phyloP scores from a whole-genome alignment of 2,329 filamentous ascomycete species.

The Gnomoniopsis sp. region DNA sequence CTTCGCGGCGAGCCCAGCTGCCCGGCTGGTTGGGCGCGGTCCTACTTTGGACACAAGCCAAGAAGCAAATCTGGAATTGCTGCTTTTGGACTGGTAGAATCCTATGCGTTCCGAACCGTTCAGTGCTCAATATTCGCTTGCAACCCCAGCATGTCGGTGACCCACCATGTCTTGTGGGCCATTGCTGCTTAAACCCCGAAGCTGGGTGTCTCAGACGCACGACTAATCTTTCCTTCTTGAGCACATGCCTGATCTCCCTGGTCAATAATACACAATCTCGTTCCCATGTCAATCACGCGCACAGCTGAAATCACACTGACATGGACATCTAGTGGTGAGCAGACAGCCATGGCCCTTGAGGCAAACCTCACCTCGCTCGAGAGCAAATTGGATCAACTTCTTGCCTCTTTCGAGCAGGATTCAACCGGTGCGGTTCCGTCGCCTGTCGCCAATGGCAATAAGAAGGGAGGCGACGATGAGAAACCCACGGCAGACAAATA shows the following conservation, averaged over 20 bases:
- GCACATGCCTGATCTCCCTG: not conserved
- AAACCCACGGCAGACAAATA: not conserved
- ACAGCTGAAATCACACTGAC: not conserved
- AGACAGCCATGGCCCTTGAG: slow-evolving; percentile 51
- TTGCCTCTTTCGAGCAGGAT: slow-evolving; percentile 43
- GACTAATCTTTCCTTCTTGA: not conserved
- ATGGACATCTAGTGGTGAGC: slow-evolving; percentile 43
- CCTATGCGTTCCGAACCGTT: too few species aligned
- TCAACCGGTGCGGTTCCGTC: not conserved
- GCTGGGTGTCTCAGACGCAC: not conserved
- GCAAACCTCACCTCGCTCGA: slow-evolving; percentile 50
- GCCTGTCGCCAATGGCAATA: not conserved
- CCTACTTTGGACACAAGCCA: not conserved
- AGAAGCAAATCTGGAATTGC: not conserved
- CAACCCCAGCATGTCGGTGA: not conserved
- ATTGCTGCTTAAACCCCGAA: not conserved
- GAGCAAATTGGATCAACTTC: slow-evolving; percentile 51
- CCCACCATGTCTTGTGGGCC: not conserved
- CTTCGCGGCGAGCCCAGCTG: not conserved
- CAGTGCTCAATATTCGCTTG: not conserved
- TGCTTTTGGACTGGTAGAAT: not conserved
- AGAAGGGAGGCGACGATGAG: not conserved
- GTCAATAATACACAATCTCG: not conserved
- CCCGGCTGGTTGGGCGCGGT: not conserved
- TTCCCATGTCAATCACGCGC: not conserved